Evolutionary conservation across 495 filamentous ascomycete genomes (phyloP).

Genomic region (Patellaria atrata): DNA sequence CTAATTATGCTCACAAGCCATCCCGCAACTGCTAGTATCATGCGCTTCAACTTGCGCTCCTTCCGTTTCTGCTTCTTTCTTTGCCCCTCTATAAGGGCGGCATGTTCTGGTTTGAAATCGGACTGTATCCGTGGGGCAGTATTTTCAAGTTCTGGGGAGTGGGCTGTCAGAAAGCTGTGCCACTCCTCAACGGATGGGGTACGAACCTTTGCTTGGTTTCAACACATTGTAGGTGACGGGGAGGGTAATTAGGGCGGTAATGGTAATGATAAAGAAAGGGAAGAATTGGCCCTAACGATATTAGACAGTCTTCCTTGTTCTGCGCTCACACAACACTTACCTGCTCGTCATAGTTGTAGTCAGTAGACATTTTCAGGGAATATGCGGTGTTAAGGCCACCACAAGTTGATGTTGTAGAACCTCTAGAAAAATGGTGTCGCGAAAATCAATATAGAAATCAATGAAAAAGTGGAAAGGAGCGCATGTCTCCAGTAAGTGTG

Average conservation of each 20-base stretch:
- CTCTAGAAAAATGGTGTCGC: too few species aligned
- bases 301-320: too few species aligned
- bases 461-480: too few species aligned
- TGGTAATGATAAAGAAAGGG: conserved; percentile 92
- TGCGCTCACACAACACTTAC: conserved; percentile 27
- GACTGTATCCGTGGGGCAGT: conserved; percentile 55
- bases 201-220: conserved; percentile 56
- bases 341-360: conserved; percentile 97
- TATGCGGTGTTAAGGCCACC: neutral
- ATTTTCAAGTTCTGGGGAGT: conserved; percentile 42
- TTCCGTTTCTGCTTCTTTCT: conserved; percentile 80
- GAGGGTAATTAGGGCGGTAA: conserved; percentile 73
- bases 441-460: too few species aligned
- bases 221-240: conserved; percentile 81
- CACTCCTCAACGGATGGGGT: conserved; percentile 12
- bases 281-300: conserved; percentile 76
- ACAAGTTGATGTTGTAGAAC: too few species aligned
- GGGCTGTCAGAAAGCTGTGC: neutral
- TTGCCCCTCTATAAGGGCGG: conserved; percentile 68
- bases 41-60: conserved; percentile 79
- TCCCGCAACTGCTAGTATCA: conserved; percentile 56
- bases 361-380: conserved; percentile 57
- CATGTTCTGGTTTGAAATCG: conserved; percentile 69
- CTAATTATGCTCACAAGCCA: too few species aligned
- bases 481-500: too few species aligned